phyloP scores from a whole-genome alignment of 2,329 filamentous ascomycete genomes.

The Cryphonectria radicalis region DNA sequence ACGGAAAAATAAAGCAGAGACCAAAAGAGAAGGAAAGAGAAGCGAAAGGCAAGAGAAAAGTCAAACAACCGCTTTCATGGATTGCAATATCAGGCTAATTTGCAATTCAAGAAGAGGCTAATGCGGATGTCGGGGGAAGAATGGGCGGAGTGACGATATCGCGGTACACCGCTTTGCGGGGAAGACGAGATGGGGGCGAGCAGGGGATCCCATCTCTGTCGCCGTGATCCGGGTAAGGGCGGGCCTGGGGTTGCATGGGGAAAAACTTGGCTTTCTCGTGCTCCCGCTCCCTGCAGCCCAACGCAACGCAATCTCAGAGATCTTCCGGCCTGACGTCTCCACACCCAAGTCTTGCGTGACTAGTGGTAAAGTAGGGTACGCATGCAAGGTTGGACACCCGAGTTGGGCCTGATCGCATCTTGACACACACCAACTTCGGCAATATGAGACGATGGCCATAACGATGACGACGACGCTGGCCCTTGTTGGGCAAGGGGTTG shows the following conservation, averaged over 20 bases:
- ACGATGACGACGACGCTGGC: background rate
- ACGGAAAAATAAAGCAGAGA: background rate
- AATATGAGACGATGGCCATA: background rate
- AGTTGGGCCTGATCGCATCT: conserved; percentile 10
- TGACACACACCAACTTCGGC: conserved; percentile 1
- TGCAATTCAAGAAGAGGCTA: background rate
- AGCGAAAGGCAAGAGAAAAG: background rate
- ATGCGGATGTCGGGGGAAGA: background rate
- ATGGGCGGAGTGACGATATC: background rate
- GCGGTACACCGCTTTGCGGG: conserved; percentile 6
- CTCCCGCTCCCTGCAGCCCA: conserved; percentile 6
- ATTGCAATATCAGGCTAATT: conserved; percentile 19
- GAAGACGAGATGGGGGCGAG: background rate
- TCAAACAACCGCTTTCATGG: background rate
- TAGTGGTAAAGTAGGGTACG: background rate
- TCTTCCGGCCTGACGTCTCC: background rate
- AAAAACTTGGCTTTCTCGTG: conserved; percentile 5
- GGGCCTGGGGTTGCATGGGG: background rate
- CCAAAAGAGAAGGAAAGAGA: background rate
- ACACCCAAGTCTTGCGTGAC: background rate
- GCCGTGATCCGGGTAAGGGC: background rate
- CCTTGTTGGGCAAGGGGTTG: background rate
- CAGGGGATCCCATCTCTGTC: background rate
- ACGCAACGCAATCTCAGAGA: background rate
- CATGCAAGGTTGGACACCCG: background rate